These are phyloP conservation scores for Geranium rotundifolium DNA, from an alignment of 345 rosid genomes.

Conservation along the genomic window DNA sequence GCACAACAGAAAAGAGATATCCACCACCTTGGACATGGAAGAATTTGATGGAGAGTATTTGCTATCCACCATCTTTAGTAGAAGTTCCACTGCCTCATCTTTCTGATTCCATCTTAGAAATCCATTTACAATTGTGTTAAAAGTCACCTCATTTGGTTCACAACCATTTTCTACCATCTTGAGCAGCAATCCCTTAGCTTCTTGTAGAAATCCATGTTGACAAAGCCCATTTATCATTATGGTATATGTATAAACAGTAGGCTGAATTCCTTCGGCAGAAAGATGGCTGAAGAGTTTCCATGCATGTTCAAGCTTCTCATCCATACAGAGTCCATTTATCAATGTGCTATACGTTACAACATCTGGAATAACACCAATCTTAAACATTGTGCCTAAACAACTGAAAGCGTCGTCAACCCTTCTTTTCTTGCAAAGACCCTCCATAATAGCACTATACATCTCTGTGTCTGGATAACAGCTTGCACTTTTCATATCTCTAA, in stretches of 20 bases:
- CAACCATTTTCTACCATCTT: slow-evolving; percentile 23
- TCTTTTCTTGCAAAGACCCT: slow-evolving; percentile 7
- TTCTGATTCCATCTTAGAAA: slow-evolving; percentile 9
- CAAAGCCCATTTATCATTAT: slow-evolving; percentile 20
- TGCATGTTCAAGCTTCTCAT: slow-evolving; percentile 12
- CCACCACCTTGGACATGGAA: slow-evolving; percentile 14
- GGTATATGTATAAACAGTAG: slow-evolving; percentile 16
- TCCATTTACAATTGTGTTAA: slow-evolving; percentile 11
- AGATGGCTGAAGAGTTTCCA: slow-evolving; percentile 13
- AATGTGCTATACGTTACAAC: slow-evolving; percentile 9
- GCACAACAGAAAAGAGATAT: too few species aligned
- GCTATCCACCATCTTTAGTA: slow-evolving; percentile 22
- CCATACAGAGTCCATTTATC: slow-evolving; percentile 11
- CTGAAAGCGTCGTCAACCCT: neutral
- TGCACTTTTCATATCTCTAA: too few species aligned
- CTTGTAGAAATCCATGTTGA: slow-evolving; percentile 6
- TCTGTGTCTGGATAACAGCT: neutral
- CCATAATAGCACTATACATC: neutral
- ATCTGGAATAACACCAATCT: slow-evolving; percentile 12
- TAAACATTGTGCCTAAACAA: slow-evolving; percentile 6
- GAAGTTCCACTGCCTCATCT: slow-evolving; percentile 14
- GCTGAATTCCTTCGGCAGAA: slow-evolving; percentile 10
- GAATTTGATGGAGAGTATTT: slow-evolving; percentile 14
- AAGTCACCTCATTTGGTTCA: slow-evolving; percentile 13
- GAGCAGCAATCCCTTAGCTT: slow-evolving; percentile 11